A percentile compares a stretch with the other conserved stretches of the same genome.
These are phyloP conservation scores for Colletotrichum ledebouriae DNA, from an alignment of 2,329 filamentous ascomycete species.

Conservation along the genomic window DNA sequence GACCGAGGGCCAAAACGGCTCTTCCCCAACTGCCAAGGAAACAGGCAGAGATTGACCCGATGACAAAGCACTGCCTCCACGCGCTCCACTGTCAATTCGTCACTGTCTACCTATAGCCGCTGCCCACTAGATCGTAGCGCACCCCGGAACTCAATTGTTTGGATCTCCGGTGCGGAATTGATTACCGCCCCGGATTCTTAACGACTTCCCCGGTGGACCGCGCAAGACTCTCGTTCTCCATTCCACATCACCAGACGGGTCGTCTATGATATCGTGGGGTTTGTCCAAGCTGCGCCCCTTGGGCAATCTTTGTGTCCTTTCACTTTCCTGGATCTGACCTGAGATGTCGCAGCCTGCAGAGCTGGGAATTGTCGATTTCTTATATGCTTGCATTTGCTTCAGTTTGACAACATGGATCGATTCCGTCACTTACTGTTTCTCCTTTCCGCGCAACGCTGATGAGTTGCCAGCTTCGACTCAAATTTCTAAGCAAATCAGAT, in stretches of 20 bases:
- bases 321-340: too few species aligned
- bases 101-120: not conserved
- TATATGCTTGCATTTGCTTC: too few species aligned
- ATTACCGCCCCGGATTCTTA: conserved; percentile 28
- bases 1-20: conserved; percentile 21
- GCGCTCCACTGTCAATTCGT: conserved; percentile 4
- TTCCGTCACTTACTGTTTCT: too few species aligned
- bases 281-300: not conserved
- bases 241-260: not conserved
- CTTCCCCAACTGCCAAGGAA: conserved; percentile 19
- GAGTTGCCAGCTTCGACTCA: too few species aligned
- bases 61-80: conserved; percentile 1
- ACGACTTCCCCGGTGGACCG: conserved; percentile 24
- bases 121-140: not conserved
- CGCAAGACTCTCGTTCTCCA: conserved; percentile 15
- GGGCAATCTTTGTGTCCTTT: too few species aligned
- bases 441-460: too few species aligned
- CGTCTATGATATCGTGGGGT: not conserved
- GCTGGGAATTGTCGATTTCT: too few species aligned
- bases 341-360: too few species aligned
- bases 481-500: too few species aligned
- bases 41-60: conserved; percentile 21
- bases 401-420: too few species aligned
- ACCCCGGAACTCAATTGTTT: conserved; percentile 26
- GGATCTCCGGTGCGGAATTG: conserved; percentile 19